phyloP scores from a whole-genome alignment of 139 green algal genomes.

The Edaphochlamys debaryana region DNA sequence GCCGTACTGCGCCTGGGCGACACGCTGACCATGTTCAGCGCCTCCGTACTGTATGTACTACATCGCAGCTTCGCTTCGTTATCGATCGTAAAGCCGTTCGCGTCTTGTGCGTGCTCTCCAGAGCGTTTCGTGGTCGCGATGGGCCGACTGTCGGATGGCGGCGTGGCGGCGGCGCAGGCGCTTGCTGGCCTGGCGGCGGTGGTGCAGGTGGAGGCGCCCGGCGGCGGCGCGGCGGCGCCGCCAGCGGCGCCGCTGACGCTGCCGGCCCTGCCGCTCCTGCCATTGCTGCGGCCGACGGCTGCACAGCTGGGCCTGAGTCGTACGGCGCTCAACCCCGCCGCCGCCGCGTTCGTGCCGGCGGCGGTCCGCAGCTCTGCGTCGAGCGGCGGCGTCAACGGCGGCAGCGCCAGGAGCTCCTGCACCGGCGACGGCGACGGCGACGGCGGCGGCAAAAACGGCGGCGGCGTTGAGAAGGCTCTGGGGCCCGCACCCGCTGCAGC shows the following conservation, averaged over 20 bases:
- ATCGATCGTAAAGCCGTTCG: slow-evolving; percentile 52
- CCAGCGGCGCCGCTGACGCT: background rate
- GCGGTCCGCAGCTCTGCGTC: no score
- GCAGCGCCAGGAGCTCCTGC: no score
- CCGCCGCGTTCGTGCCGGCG: no score
- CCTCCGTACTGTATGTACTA: slow-evolving; percentile 60
- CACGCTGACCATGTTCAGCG: slow-evolving; percentile 57
- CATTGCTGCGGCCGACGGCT: no score
- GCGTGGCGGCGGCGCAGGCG: background rate
- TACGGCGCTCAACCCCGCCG: no score
- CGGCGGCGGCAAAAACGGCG: no score
- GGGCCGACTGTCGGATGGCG: slow-evolving; percentile 25
- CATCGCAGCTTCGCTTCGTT: slow-evolving; percentile 54
- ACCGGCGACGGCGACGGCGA: no score
- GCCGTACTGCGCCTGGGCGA: slow-evolving; percentile 55
- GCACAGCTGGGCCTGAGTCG: no score
- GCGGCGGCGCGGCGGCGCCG: background rate
- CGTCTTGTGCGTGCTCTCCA: slow-evolving; percentile 36
- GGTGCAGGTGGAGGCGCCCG: background rate
- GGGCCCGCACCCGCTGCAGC: no score
- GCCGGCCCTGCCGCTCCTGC: no score
- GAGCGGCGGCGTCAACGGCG: no score
- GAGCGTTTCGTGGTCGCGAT: slow-evolving; percentile 49
- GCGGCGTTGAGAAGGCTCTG: no score
- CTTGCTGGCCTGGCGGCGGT: background rate